Conservation (phyloP, 176 grass and related monocot genomes). For the Carex littledalei region DNA sequence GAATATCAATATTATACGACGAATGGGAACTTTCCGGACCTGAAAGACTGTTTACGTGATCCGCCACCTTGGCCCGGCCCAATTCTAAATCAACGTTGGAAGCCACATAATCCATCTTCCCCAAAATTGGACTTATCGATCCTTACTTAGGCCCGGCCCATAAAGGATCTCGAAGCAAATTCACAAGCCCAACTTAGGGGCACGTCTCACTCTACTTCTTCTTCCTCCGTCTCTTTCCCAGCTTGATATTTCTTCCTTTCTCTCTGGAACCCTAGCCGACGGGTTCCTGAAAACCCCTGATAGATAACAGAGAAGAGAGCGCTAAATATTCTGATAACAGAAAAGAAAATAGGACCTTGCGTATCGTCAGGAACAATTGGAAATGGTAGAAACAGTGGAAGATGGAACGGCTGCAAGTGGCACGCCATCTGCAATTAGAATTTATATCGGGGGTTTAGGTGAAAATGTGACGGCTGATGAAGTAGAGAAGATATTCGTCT, state of each 20-base stretch:
- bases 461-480: constrained; percentile 43
- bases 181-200: neutral
- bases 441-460: constrained; percentile 69
- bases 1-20: neutral
- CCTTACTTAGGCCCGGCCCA: neutral
- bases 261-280: constrained; percentile 2
- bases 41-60: neutral
- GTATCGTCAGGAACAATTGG: neutral
- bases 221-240: neutral
- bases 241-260: neutral
- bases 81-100: neutral
- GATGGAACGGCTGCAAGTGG: neutral
- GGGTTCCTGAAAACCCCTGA: neutral
- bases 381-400: neutral
- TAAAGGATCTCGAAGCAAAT: neutral
- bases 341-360: too few relatives aligned
- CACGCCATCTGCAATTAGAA: neutral
- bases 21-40: neutral
- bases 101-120: neutral
- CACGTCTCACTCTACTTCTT: neutral
- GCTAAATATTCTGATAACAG: neutral
- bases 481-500: constrained; percentile 47
- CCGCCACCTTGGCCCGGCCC: neutral
- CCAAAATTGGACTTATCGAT: neutral
- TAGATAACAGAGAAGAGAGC: neutral